Evolutionary conservation across 805 yeast genomes (phyloP), one percentile per base, ranked within the genome.

Genomic region (Suhomyces tanzawaensis): DNA sequence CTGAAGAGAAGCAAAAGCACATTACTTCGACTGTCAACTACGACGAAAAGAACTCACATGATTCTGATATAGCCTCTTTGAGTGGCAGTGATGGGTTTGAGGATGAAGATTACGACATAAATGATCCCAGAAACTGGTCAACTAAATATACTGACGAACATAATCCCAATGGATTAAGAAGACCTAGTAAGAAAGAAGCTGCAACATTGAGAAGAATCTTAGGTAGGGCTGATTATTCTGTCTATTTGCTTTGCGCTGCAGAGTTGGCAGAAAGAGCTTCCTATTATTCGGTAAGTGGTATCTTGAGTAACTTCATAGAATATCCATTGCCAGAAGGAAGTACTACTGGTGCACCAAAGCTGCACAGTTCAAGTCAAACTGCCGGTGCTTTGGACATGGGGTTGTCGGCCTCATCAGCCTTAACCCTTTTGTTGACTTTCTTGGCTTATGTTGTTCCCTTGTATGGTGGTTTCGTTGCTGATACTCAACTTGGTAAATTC

Each of bases 201-300:
- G 30, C 19, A 4, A 43, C 57, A 16, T 53, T 64, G 22, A 54
- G 69, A 48, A 59, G 64, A 41, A 49, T 67, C 8, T 52, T 68
- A 15, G 83, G 81, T 25, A 53, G 63, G 21, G 74, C 79, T 35
- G 74, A 79, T 11, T 62, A 62, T 39, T 64, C 69, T 21, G 59
- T 73, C 26, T 78, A 77, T 59, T 59, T 78, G 37, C 71, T 81
- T 41, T 78, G 60, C 40, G 40, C 44, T 13, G 40, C 41, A 29
- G 81, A 76, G 48, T 71, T 75, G 47, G 76, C 79, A 14, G 80
- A 75, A 55, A 66, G 80, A 59, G 79, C 76, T 37, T 72, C 79
- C 4, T 75, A 74, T 49, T 75, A 71, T 46, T 76, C 79, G 17
- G 64, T 65, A 7, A 49, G 60, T 27, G 71, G 71, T 47, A 52